These are phyloP conservation scores for Blastobotrys persicus DNA, from an alignment of 1,139 yeast genomes.

Conservation along the genomic window DNA sequence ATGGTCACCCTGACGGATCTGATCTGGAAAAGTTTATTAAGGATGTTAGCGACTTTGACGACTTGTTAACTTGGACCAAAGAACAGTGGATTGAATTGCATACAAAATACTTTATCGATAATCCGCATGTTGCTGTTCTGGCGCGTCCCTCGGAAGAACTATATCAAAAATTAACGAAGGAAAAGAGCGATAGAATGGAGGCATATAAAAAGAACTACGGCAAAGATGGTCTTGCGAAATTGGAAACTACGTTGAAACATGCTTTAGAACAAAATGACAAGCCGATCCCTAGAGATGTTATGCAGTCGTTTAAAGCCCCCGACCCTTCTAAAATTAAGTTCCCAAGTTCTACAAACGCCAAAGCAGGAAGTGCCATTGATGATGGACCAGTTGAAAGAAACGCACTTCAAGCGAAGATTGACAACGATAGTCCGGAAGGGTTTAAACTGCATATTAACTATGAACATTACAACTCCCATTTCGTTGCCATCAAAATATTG, in stretches of 20 bases:
- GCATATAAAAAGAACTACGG: constrained; percentile 57
- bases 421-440: constrained; percentile 42
- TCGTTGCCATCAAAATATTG: constrained; percentile 66
- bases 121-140: constrained; percentile 68
- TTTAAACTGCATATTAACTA: constrained; percentile 73
- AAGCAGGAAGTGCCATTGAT: constrained; percentile 36
- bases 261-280: constrained; percentile 70
- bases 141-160: constrained; percentile 71
- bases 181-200: constrained; percentile 49
- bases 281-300: constrained; percentile 68
- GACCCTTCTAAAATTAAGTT: constrained; percentile 74
- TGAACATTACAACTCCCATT: constrained; percentile 77
- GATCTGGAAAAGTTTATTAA: constrained; percentile 56
- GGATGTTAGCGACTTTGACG: constrained; percentile 59
- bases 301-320: constrained; percentile 49
- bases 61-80: constrained; percentile 57
- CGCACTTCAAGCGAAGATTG: constrained; percentile 33
- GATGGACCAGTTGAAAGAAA: constrained; percentile 23
- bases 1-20: constrained; percentile 63
- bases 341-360: constrained; percentile 64
- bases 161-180: constrained; percentile 52
- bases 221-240: constrained; percentile 53
- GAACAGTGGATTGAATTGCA: constrained; percentile 66
- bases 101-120: constrained; percentile 54
- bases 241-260: constrained; percentile 49